These are phyloP conservation scores for Aspergillus sp. DNA, from an alignment of 2,329 filamentous ascomycete genomes.

Conservation along the genomic window DNA sequence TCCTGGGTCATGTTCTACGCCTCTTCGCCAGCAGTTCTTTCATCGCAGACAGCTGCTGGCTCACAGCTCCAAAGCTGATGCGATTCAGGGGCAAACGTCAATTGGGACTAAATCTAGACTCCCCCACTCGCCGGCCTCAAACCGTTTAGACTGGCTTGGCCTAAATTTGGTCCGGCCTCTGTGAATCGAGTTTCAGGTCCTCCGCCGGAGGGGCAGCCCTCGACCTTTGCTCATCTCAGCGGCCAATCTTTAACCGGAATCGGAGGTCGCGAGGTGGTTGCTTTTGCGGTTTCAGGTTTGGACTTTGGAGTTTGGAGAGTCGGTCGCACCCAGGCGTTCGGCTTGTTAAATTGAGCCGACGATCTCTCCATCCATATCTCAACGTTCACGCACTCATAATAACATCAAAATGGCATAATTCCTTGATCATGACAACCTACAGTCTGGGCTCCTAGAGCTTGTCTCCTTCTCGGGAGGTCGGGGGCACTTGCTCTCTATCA, in stretches of 20 bases:
- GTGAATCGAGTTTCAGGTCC: background rate
- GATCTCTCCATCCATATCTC: background rate
- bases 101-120: conserved; percentile 1
- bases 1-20: background rate
- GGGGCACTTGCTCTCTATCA: too few relatives aligned
- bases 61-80: conserved; percentile 1
- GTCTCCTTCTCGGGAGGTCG: background rate
- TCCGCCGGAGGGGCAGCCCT: background rate
- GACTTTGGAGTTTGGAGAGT: background rate
- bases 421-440: background rate
- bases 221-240: background rate
- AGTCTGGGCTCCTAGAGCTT: background rate
- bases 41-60: background rate
- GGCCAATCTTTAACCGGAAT: background rate
- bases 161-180: background rate
- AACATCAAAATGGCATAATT: background rate
- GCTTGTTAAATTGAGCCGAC: background rate
- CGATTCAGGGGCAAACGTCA: conserved; percentile 10
- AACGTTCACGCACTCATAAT: conserved; percentile 2
- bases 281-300: background rate
- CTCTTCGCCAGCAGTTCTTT: background rate
- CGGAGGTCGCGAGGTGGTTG: background rate
- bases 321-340: background rate
- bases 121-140: conserved; percentile 1
- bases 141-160: conserved; percentile 1